Evolutionary conservation across 768 basidiomycete genomes (phyloP), one percentile per base, ranked within the genome.

Genomic region (Termitomyces sp.): DNA sequence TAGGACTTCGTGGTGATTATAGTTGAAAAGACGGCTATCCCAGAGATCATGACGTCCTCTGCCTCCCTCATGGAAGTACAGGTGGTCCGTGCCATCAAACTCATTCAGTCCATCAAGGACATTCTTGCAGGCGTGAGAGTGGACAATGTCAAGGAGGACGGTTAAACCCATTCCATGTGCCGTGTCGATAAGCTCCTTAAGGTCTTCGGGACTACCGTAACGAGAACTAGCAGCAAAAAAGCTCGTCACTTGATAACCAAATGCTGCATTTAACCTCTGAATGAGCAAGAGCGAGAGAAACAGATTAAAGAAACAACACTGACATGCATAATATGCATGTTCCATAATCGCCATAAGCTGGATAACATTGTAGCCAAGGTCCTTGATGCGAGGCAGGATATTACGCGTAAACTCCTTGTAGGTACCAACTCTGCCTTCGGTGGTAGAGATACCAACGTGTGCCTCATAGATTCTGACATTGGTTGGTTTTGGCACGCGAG

Each of bases 271-370:
- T 12, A 18, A n/a, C 11, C 27, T 10, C 10, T 4, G 3, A 7
- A 4, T 40, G 13, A 54, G 27, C 15, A 12, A 48, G 6, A 20
- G 20, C 9, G 27, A 41, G 10, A 43, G 48, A 44, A 47, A 29
- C 22, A 49, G 35, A 50, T 16, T 12, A 12, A 13, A n/a, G 0
- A 27, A 22, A 52, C 33, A 41, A 16, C 36, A 73, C 89, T 63
- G 62, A 94, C 94, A 98, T 58, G 94, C 94, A 71, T 98, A 98
- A 69, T 98, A 98, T 2, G 95, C 91, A 66, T 98, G 94, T 68
- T 97, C 94, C 93, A 97, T 95, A 56, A 97, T 78, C 15, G 93
- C 97, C 97, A 99, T 99, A 62, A 98, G 80, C 72, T 99, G 97
- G 59, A 99, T 98, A 51, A 86, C 84, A 67, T 98, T 99, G 73